Conservation (phyloP, 2,329 filamentous ascomycete genomes). For the Exserohilum rostratum region DNA sequence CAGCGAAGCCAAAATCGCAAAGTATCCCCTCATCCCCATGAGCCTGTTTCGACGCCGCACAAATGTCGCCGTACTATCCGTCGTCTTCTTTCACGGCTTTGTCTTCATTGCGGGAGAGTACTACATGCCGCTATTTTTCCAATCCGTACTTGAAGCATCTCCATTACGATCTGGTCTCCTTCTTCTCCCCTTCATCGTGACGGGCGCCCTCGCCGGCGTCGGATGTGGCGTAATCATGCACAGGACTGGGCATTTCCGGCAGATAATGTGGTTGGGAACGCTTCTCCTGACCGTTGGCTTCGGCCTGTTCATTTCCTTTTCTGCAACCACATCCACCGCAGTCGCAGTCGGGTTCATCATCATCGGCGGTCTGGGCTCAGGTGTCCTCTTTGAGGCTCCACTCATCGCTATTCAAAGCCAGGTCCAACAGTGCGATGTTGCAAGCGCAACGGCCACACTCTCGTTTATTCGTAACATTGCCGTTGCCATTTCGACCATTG, state of each 20-base stretch:
- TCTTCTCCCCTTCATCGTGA: constrained; percentile 64
- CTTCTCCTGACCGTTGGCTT: constrained; percentile 42
- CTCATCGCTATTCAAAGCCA: constrained; percentile 63
- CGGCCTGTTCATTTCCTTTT: constrained; percentile 44
- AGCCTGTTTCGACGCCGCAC: constrained; percentile 63
- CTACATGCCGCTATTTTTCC: constrained; percentile 76
- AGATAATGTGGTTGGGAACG: constrained; percentile 45
- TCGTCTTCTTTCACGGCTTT: constrained; percentile 57
- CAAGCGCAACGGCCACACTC: constrained; percentile 60
- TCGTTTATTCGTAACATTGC: constrained; percentile 56
- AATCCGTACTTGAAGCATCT: constrained; percentile 67
- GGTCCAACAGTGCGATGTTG: constrained; percentile 57
- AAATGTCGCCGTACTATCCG: constrained; percentile 62
- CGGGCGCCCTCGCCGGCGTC: constrained; percentile 54
- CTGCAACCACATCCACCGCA: constrained; percentile 33
- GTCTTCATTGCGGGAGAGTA: constrained; percentile 65
- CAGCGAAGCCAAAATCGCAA: constrained; percentile 68
- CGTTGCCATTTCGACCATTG: constrained; percentile 56
- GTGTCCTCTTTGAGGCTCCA: constrained; percentile 61
- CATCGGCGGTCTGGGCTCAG: constrained; percentile 58
- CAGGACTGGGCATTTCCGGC: constrained; percentile 52
- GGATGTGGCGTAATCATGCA: constrained; percentile 55
- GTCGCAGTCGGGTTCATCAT: constrained; percentile 57
- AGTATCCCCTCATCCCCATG: constrained; percentile 72
- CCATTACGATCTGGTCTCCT: constrained; percentile 67